A percentile compares a stretch with the other conserved stretches of the same genome.
These are phyloP conservation scores for Madurella mycetomatis DNA, from an alignment of 2,329 filamentous ascomycete species.

Conservation along the genomic window DNA sequence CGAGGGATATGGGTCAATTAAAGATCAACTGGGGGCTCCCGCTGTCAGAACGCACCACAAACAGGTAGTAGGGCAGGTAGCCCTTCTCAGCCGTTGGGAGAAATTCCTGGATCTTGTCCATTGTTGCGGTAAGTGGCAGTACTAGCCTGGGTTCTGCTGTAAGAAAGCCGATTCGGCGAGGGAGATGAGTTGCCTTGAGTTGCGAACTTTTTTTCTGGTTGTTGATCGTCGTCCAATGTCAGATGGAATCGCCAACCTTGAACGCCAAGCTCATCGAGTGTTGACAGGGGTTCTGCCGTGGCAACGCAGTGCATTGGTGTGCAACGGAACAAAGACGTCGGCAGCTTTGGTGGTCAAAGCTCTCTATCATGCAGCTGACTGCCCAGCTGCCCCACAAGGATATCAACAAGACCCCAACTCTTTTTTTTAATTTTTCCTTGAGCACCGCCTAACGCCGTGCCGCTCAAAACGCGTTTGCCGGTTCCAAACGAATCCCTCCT, in stretches of 20 bases:
- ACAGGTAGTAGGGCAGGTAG: conserved; percentile 55
- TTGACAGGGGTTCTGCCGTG: not conserved
- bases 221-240: not conserved
- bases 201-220: not conserved
- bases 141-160: not conserved
- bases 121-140: conserved; percentile 22
- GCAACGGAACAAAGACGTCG: too few species aligned
- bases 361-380: too few species aligned
- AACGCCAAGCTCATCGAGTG: conserved; percentile 1
- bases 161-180: too few species aligned
- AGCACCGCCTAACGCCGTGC: too few species aligned
- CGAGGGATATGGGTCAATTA: conserved; percentile 8
- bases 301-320: too few species aligned
- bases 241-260: not conserved
- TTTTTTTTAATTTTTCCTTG: too few species aligned
- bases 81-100: conserved; percentile 49
- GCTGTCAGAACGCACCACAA: conserved; percentile 41
- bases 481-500: not conserved
- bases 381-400: not conserved
- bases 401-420: not conserved
- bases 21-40: not conserved
- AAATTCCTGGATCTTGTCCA: conserved; percentile 43
- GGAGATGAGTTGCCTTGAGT: too few species aligned
- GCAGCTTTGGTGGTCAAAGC: too few species aligned
- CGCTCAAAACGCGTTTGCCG: not conserved